phyloP scores from a whole-genome alignment of 768 basidiomycete species.

The Boletus rubropictus region DNA sequence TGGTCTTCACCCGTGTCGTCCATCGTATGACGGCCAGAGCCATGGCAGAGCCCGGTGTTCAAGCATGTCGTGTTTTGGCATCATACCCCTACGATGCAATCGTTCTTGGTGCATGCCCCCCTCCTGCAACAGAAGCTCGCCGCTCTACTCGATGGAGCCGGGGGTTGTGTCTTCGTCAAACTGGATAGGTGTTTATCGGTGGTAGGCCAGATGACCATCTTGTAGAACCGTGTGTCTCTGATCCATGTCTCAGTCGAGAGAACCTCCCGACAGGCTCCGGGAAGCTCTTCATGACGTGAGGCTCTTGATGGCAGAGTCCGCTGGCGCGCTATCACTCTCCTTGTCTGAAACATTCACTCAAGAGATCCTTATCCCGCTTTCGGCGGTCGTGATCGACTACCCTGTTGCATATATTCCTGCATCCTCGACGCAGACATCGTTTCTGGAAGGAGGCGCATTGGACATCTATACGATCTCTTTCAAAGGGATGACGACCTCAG shows the following conservation, averaged over 20 bases:
- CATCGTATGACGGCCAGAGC: background rate
- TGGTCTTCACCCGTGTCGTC: background rate
- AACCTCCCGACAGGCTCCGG: conserved; percentile 9
- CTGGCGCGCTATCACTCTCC: conserved; percentile 20
- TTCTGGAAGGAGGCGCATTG: conserved; percentile 43
- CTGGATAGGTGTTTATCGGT: conserved; percentile 14
- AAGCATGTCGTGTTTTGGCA: conserved; percentile 39
- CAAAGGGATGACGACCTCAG: background rate
- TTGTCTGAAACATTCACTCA: conserved; percentile 27
- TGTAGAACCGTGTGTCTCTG: background rate
- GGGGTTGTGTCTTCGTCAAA: conserved; percentile 15
- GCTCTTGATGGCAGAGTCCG: conserved; percentile 2
- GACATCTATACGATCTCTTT: conserved; percentile 42
- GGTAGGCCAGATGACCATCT: conserved; percentile 13
- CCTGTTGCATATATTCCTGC: conserved; percentile 52
- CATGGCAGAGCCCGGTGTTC: conserved; percentile 30
- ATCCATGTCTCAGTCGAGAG: conserved; percentile 10
- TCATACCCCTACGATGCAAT: conserved; percentile 44
- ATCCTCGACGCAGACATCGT: conserved; percentile 31
- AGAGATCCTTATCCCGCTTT: conserved; percentile 42
- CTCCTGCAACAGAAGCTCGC: conserved; percentile 13
- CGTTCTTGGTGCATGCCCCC: conserved; percentile 47
- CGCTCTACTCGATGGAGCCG: background rate
- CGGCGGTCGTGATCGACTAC: conserved; percentile 58
- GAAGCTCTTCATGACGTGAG: conserved; percentile 12